Base-by-base conservation (phyloP, 345 rosid genomes). In the Bruguiera parviflora region DNA sequence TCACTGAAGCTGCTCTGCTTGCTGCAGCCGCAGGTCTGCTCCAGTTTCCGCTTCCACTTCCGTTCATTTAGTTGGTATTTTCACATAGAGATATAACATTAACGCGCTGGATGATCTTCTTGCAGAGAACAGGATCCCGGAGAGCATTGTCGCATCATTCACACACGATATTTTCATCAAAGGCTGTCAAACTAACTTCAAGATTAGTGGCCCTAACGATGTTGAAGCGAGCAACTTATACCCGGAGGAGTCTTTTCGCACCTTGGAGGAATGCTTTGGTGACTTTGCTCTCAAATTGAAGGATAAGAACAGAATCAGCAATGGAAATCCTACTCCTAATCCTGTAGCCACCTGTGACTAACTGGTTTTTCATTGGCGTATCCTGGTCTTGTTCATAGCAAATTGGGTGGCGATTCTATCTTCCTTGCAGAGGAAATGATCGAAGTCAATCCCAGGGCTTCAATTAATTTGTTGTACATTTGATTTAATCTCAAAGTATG, bases 101-200 rank as follows among this genome's bases (percentile, higher is more conserved):
- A 13, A 13, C 49, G 0, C 16, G 18, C 16, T 43, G 49, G 49
- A 13, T 43, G 49, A 43, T 43, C 18, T 43, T 13, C 18, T 13
- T 43, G 19, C 87, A 85, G 96, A 84, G 78, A 89, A 87, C 61
- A 28, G 70, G 31, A 72, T 87, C 19, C 96, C 96, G 0, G 64
- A 73, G 43, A 89, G 96, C 49, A 7, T 87, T 6, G 92, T 89
- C 1, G 96, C 96, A 28, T 71, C 96, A 18, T 84, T 89, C 77
- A 87, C 96, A 0, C 92, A 89, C 29, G 96, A 89, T 37, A 89
- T 89, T 3, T 89, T 89, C 83, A 84, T 89, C 31, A 87, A 58
- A 58, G 96, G 96, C 4, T 89, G 90, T 18, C 96, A 87, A 69
- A 35, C 75, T 7, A 85, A 84, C 62, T 89, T 85, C 37, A 1